Percentiles rank a stretch among this genome's conserved stretches.
These are phyloP conservation scores for Lentinus tigrinus DNA, from an alignment of 768 basidiomycete species.

Conservation along the genomic window DNA sequence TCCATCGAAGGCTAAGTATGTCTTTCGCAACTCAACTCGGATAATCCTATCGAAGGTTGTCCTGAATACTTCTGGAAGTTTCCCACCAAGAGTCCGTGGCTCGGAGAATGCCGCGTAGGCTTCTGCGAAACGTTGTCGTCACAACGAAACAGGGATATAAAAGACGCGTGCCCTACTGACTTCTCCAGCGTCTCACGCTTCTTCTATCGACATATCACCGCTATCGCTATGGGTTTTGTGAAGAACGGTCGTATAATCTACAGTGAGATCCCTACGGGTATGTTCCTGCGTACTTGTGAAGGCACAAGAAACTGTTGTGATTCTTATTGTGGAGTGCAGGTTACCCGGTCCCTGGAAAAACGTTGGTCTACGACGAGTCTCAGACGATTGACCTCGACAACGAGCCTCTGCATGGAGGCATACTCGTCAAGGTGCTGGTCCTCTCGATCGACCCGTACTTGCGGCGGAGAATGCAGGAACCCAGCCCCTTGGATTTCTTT, in stretches of 20 bases:
- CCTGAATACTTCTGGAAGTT: too few species aligned
- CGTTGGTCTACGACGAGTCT: conserved; percentile 26
- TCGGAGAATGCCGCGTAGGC: too few species aligned
- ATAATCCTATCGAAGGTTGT: too few species aligned
- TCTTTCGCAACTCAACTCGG: too few species aligned
- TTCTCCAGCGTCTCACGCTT: too few species aligned
- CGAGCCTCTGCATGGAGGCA: conserved; percentile 26
- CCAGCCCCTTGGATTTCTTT: conserved; percentile 9
- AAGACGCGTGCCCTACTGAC: too few species aligned
- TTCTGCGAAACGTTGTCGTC: too few species aligned
- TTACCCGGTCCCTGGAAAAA: conserved; percentile 29
- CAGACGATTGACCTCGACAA: conserved; percentile 29
- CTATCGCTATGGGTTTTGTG: conserved; percentile 27
- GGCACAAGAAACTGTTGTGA: not conserved
- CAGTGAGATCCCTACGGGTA: conserved; percentile 28
- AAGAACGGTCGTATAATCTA: conserved; percentile 27
- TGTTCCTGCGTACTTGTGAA: not conserved
- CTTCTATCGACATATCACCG: too few species aligned
- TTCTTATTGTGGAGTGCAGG: conserved; percentile 19
- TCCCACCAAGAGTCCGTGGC: too few species aligned
- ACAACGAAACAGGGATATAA: too few species aligned
- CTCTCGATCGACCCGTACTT: conserved; percentile 25
- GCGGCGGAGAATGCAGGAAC: conserved; percentile 18
- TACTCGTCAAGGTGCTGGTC: conserved; percentile 27
- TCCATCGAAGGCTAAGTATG: too few species aligned